phyloP scores from a whole-genome alignment of 192 early-diverging fungal species.

The Coemansia sp. region DNA sequence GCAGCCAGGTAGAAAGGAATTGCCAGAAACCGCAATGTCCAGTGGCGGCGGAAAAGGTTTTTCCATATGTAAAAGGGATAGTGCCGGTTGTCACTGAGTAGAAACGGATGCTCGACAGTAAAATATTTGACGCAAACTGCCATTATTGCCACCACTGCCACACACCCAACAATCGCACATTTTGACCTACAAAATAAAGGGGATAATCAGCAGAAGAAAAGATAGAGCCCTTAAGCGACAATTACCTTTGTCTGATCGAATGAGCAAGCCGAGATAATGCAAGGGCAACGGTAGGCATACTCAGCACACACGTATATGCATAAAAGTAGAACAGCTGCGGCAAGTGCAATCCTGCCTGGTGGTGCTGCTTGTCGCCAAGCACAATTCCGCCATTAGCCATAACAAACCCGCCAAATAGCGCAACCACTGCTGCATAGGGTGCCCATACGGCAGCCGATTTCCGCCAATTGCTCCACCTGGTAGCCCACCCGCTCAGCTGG shows the following conservation, averaged over 20 bases:
- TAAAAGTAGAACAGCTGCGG: constrained; percentile 87
- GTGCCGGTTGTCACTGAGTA: constrained; percentile 94
- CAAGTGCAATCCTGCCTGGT: constrained; percentile 72
- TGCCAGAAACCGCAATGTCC: constrained; percentile 56
- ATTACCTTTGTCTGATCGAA: neutral
- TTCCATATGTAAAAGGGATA: constrained; percentile 95
- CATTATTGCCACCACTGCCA: constrained; percentile 16
- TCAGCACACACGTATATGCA: constrained; percentile 56
- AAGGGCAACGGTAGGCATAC: constrained; percentile 47
- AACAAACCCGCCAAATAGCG: constrained; percentile 66
- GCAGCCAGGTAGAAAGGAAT: constrained; percentile 65
- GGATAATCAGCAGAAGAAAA: constrained; percentile 9
- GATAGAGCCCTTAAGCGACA: neutral
- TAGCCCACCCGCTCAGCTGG: constrained; percentile 14
- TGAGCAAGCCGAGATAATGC: neutral
- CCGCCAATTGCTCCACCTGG: neutral
- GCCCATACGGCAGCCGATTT: neutral
- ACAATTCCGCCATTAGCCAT: constrained; percentile 81
- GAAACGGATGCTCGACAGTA: constrained; percentile 87
- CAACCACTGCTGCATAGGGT: constrained; percentile 28
- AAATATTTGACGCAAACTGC: constrained; percentile 50
- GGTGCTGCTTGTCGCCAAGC: constrained; percentile 83
- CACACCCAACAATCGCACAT: neutral
- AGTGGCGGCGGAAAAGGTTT: constrained; percentile 63
- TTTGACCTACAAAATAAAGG: constrained; percentile 11